A percentile compares a stretch with the other conserved stretches of the same genome.
phyloP scores from a whole-genome alignment of 805 yeast species.

The Clavispora asparagi region DNA sequence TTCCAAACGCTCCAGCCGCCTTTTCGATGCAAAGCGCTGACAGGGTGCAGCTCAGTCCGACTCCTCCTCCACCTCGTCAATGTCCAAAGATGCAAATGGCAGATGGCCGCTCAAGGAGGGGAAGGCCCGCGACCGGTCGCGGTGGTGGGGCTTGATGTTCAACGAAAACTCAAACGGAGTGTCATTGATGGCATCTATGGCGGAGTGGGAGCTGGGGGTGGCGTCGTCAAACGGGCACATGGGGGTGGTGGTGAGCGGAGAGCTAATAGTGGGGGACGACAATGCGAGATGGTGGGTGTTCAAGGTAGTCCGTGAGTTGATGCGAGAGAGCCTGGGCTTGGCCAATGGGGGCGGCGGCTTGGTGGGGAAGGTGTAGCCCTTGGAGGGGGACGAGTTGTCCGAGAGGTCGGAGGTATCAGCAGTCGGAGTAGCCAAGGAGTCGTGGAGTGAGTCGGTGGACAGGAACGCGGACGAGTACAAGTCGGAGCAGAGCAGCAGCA shows the following conservation, averaged over 20 bases:
- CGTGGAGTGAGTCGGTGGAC: slow-evolving; percentile 28
- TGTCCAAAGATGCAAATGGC: slow-evolving; percentile 1
- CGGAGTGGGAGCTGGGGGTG: slow-evolving; percentile 8
- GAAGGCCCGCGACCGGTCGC: background rate
- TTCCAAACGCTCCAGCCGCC: background rate
- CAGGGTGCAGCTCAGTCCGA: background rate
- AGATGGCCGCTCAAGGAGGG: background rate
- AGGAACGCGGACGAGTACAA: slow-evolving; percentile 18
- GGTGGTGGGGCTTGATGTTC: background rate
- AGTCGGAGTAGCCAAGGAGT: slow-evolving; percentile 10
- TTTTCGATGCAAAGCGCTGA: background rate
- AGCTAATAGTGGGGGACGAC: slow-evolving; percentile 29
- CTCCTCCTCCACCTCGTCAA: slow-evolving; percentile 7
- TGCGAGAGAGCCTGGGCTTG: background rate
- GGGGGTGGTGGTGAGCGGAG: slow-evolving; percentile 30
- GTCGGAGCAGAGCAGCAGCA: slow-evolving; percentile 27
- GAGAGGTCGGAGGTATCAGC: background rate
- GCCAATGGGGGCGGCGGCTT: background rate
- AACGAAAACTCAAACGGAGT: slow-evolving; percentile 34
- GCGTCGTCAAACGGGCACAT: slow-evolving; percentile 20
- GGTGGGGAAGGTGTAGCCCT: background rate
- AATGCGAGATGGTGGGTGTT: slow-evolving; percentile 4
- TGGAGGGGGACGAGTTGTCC: background rate
- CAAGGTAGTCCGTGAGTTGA: slow-evolving; percentile 1
- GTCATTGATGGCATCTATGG: slow-evolving; percentile 35